phyloP scores from a whole-genome alignment of 2,329 filamentous ascomycete genomes.

The Ophiostoma perfectum region DNA sequence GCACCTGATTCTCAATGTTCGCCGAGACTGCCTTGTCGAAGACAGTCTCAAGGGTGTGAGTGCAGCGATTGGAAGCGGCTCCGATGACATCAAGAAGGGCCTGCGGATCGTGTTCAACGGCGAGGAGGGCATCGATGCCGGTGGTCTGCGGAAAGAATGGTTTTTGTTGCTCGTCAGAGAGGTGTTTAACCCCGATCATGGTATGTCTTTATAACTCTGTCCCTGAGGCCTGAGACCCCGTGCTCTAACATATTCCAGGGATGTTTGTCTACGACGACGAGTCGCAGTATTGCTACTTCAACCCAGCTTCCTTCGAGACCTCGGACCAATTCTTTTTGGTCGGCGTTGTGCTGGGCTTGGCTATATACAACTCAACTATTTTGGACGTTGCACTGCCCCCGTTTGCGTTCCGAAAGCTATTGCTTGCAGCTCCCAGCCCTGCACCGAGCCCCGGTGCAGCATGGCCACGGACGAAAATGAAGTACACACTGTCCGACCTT shows the following conservation, averaged over 20 bases:
- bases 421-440: conserved; percentile 66
- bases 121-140: conserved; percentile 87
- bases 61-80: conserved; percentile 72
- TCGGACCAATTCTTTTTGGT: conserved; percentile 90
- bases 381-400: conserved; percentile 82
- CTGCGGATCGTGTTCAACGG: conserved; percentile 78
- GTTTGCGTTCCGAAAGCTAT: conserved; percentile 82
- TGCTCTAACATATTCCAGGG: conserved; percentile 46
- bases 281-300: conserved; percentile 88
- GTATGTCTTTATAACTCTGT: conserved; percentile 44
- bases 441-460: conserved; percentile 46
- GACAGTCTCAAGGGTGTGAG: conserved; percentile 82
- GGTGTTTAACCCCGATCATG: conserved; percentile 85
- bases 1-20: conserved; percentile 69
- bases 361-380: conserved; percentile 93
- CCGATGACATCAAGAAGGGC: conserved; percentile 85
- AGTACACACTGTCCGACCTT: conserved; percentile 73
- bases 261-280: conserved; percentile 91
- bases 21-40: conserved; percentile 80
- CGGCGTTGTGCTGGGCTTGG: conserved; percentile 78
- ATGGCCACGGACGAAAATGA: conserved; percentile 58
- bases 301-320: conserved; percentile 81
- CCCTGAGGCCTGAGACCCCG: no score
- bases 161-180: conserved; percentile 83
- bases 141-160: conserved; percentile 89